These are phyloP conservation scores for Sporothrix dimorphospora DNA, from an alignment of 2,329 filamentous ascomycete genomes.

Conservation along the genomic window DNA sequence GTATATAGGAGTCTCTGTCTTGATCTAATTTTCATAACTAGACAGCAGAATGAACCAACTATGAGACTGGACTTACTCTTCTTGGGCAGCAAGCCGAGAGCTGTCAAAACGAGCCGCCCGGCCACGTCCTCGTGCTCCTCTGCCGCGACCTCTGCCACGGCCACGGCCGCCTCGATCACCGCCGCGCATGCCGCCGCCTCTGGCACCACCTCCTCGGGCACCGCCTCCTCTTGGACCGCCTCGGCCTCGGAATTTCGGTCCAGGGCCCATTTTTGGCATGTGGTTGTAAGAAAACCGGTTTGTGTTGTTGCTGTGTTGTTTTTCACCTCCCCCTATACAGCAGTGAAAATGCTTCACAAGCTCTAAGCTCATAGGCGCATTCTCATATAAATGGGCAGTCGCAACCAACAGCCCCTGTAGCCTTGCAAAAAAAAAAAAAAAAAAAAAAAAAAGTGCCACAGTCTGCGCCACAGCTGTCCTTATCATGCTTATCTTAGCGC, in stretches of 20 bases:
- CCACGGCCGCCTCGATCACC: constrained; percentile 20
- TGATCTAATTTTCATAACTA: neutral
- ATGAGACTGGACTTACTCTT: constrained; percentile 44
- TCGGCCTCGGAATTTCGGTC: constrained; percentile 39
- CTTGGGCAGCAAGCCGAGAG: constrained; percentile 50
- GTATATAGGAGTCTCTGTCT: neutral
- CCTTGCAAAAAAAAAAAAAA: constrained; percentile 25
- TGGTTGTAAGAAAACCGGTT: neutral
- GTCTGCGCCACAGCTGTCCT: constrained; percentile 32
- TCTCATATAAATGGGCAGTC: constrained; percentile 13
- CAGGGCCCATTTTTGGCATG: constrained; percentile 41
- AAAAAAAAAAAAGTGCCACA: constrained; percentile 25
- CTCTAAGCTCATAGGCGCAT: neutral
- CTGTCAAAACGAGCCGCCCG: constrained; percentile 50
- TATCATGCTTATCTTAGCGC: constrained; percentile 58
- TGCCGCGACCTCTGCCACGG: constrained; percentile 36
- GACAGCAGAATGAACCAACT: neutral
- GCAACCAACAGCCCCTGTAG: constrained; percentile 7
- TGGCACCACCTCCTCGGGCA: constrained; percentile 30
- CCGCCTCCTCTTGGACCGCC: constrained; percentile 41
- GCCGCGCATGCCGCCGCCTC: constrained; percentile 35
- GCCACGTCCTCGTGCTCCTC: constrained; percentile 35
- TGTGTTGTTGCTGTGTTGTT: constrained; percentile 14
- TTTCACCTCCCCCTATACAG: neutral
- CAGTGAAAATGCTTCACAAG: constrained; percentile 29